Base-by-base conservation (phyloP, 441 rosid genomes). In the Biscutella laevigata region DNA sequence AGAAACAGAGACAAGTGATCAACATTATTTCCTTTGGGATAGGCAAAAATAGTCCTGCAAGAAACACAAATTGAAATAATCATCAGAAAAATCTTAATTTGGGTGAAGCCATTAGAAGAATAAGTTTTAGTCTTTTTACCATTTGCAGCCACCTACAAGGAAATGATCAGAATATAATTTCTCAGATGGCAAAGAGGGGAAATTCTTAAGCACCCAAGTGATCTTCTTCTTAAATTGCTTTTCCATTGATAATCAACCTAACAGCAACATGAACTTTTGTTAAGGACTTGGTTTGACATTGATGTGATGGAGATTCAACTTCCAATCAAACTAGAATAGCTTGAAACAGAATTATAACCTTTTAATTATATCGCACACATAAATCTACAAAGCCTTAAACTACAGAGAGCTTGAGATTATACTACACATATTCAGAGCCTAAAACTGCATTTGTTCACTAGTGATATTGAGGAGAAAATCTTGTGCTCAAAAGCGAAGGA, bases 181-280 rank as follows among this genome's bases (percentile, higher is more conserved):
- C 1, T 1, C 7, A 0, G 32, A 37, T 27, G 17, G 11, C 10
- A 28, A 6, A 37, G 48, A 59, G 30, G 12, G 4, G 38, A 46
- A 37, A 27, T 46, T 28, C 4, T 58, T 12, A 17, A 58, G 17
- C 7, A 46, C 37, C 62, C 62, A 58, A 17, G 55, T 59, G 47
- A 36, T 11, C 21, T 28, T 47, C 9, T 47, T 20, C 19, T 36
- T 46, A 36, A 14, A n/a, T 58, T 46, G 4, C 2, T 36, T 47
- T 29, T 2, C 47, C 63, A 58, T 58, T 16, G 21, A 3, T 9
- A 9, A 51, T 14, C 41, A 14, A 33, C 4, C 15, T 15, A 28
- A 5, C 17, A 26, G 32, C 13, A 26, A 37, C 20, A 17, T 17
- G 20, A 17, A 17, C 20, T 17, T 17, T 17, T 17, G 20, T 17